phyloP scores from a whole-genome alignment of 345 rosid genomes.

The Cardamine resedifolia region DNA sequence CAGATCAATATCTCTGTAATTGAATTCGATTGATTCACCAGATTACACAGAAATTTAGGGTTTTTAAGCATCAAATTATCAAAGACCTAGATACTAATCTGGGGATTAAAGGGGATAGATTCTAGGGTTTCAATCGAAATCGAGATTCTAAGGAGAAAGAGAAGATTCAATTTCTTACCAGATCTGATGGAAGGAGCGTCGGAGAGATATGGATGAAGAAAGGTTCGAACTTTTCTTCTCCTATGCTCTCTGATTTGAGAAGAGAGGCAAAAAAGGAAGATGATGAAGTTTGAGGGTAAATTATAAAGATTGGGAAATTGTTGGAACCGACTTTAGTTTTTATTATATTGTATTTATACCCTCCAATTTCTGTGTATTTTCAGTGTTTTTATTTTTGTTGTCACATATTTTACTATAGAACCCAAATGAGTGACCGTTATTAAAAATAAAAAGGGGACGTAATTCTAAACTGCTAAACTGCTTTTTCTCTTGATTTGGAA shows the following conservation, averaged over 20 bases:
- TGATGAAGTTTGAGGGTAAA: neutral
- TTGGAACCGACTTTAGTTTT: slow-evolving; percentile 8
- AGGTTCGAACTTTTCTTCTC: neutral
- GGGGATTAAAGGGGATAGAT: neutral
- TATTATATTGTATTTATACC: neutral
- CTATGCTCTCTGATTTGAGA: neutral
- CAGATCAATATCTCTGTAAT: neutral
- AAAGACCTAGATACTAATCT: neutral
- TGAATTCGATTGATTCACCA: neutral
- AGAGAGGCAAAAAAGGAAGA: slow-evolving; percentile 2
- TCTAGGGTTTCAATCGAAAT: slow-evolving; percentile 17
- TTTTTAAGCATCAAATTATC: neutral
- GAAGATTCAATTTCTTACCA: neutral
- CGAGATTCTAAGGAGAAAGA: neutral
- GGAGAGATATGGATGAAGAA: slow-evolving; percentile 2
- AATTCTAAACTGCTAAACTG: no score
- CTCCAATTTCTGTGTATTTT: neutral
- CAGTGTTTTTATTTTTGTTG: no score
- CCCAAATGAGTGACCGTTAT: no score
- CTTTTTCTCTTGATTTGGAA: no score
- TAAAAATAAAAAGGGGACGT: no score
- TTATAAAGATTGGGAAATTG: neutral
- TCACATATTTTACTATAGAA: no score
- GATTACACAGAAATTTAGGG: neutral
- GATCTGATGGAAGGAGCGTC: neutral